Conservation (phyloP, 345 rosid species). For the Lagerstroemia speciosa region DNA sequence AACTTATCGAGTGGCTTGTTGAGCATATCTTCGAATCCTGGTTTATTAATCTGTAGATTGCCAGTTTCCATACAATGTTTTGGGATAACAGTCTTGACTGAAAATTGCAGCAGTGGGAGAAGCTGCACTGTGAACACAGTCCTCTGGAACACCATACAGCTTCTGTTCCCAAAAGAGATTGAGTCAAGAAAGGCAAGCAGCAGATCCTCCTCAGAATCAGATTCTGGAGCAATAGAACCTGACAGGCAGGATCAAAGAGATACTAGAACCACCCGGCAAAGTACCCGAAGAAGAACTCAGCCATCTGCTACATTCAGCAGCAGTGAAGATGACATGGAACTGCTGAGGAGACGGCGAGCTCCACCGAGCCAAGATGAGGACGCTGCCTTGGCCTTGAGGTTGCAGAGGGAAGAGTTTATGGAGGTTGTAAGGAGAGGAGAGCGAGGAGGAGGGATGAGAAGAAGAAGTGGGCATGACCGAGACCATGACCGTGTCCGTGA, state of each 20-base stretch:
- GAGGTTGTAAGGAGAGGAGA: constrained; percentile 36
- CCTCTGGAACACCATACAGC: constrained; percentile 97
- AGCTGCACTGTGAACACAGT: constrained; percentile 85
- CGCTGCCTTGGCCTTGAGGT: constrained; percentile 68
- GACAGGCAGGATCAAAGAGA: constrained; percentile 15
- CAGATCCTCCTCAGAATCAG: constrained; percentile 14
- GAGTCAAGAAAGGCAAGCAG: constrained; percentile 56
- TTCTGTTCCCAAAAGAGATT: constrained; percentile 77
- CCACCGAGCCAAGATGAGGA: constrained; percentile 54
- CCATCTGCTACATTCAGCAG: constrained; percentile 2
- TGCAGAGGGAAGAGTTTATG: constrained; percentile 80
- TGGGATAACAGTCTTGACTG: not conserved
- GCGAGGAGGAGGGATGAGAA: not conserved
- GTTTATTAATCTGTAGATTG: not conserved
- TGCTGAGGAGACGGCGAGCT: constrained; percentile 23
- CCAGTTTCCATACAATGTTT: not conserved
- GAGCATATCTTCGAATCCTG: not conserved
- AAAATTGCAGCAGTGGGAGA: constrained; percentile 58
- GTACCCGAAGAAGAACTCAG: constrained; percentile 8
- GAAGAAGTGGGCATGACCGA: not conserved
- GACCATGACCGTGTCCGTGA: not conserved
- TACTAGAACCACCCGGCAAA: constrained; percentile 8
- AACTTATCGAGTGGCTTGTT: not conserved
- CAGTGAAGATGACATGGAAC: not conserved
- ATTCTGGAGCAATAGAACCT: constrained; percentile 15